These are phyloP conservation scores for Malus hybrid DNA, from an alignment of 331 rosid species.

Conservation along the genomic window DNA sequence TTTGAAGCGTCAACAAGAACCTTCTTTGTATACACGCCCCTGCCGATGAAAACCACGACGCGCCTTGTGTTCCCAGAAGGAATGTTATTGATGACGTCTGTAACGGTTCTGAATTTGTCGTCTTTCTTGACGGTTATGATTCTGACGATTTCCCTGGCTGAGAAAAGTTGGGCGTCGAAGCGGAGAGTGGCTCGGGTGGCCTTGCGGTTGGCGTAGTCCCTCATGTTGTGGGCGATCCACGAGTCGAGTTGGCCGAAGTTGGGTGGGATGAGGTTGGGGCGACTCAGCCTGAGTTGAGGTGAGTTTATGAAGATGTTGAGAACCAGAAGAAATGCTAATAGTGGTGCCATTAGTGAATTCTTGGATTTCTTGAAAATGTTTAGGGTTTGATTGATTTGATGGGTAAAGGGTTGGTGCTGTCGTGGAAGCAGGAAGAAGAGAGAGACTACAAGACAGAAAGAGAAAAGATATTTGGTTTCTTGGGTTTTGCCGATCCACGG, in stretches of 20 bases:
- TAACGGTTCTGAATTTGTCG: constrained; percentile 32
- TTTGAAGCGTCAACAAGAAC: constrained; percentile 17
- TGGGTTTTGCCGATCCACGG: no score
- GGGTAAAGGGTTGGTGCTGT: no score
- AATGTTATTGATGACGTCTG: constrained; percentile 33
- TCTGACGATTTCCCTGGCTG: constrained; percentile 1
- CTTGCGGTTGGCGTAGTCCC: background rate
- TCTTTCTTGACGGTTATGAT: constrained; percentile 27
- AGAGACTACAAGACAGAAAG: no score
- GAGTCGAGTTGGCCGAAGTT: constrained; percentile 8
- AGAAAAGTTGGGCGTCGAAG: background rate
- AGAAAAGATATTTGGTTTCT: no score
- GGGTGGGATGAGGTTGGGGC: background rate
- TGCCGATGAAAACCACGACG: constrained; percentile 33
- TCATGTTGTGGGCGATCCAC: constrained; percentile 21
- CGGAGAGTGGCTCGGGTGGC: background rate
- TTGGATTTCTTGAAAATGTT: background rate
- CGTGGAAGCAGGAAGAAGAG: no score
- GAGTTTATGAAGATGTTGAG: background rate
- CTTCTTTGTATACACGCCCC: constrained; percentile 29
- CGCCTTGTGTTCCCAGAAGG: constrained; percentile 24
- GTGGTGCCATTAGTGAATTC: background rate
- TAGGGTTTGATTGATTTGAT: background rate
- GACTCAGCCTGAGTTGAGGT: background rate
- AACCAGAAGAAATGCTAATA: background rate